phyloP scores from a whole-genome alignment of 73 alveolate species.

The Durusdinium trenchii region DNA sequence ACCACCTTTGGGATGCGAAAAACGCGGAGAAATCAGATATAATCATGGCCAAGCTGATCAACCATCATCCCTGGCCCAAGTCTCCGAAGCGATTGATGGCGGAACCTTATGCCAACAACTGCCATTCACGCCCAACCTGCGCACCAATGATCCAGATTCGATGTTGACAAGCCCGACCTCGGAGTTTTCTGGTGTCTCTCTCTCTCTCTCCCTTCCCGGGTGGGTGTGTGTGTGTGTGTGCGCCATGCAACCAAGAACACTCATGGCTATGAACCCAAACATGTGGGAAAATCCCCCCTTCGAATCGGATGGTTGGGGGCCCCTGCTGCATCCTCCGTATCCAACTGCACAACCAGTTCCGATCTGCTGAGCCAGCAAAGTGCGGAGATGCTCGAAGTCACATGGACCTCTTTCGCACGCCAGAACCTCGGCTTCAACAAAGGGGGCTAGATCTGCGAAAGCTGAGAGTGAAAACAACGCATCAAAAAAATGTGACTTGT shows the following conservation, averaged over 20 bases:
- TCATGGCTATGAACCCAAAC: not conserved
- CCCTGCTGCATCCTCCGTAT: not conserved
- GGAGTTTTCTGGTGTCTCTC: not conserved
- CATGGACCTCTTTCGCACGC: constrained; percentile 72
- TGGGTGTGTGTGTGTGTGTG: not conserved
- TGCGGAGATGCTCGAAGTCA: constrained; percentile 77
- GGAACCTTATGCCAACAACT: too few relatives aligned
- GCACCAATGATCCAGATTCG: constrained; percentile 88
- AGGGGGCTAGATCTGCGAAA: too few relatives aligned
- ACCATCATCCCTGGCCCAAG: not conserved
- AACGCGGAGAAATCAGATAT: not conserved
- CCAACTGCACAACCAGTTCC: constrained; percentile 45
- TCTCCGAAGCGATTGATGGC: not conserved
- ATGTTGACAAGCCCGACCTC: constrained; percentile 80
- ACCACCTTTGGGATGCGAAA: constrained; percentile 41
- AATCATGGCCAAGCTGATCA: not conserved
- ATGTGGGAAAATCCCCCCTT: not conserved
- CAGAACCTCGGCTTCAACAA: constrained; percentile 13
- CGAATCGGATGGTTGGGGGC: not conserved
- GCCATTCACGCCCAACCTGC: not conserved
- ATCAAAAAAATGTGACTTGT: too few relatives aligned
- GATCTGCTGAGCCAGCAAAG: constrained; percentile 61
- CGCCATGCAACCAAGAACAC: not conserved
- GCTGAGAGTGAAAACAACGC: too few relatives aligned
- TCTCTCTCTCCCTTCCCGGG: not conserved